These are phyloP conservation scores for Geotrichum phurueaensis DNA, from an alignment of 1,139 yeast genomes.

Conservation along the genomic window DNA sequence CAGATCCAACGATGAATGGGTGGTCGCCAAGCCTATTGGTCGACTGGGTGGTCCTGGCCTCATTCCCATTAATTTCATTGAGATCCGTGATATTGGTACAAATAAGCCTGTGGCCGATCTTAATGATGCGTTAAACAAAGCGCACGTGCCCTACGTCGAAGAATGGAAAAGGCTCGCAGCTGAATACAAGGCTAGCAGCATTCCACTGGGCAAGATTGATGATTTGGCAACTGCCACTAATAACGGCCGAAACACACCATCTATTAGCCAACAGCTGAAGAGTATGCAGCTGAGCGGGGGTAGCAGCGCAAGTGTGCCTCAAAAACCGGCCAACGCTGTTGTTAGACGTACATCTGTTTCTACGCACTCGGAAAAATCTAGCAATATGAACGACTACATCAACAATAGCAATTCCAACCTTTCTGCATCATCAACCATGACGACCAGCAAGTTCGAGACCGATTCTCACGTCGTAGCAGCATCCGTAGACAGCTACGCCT, in stretches of 20 bases:
- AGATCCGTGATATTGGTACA: slow-evolving; percentile 69
- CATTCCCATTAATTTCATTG: slow-evolving; percentile 87
- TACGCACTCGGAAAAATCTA: not conserved
- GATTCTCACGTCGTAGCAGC: slow-evolving; percentile 43
- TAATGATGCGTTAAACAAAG: slow-evolving; percentile 51
- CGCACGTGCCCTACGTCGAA: slow-evolving; percentile 82
- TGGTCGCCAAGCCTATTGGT: slow-evolving; percentile 95
- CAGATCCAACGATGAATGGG: slow-evolving; percentile 95
- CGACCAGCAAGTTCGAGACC: slow-evolving; percentile 14
- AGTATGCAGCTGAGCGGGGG: slow-evolving; percentile 1
- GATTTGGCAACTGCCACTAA: not conserved
- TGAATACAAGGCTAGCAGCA: slow-evolving; percentile 85
- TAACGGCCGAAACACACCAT: not conserved
- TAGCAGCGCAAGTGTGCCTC: slow-evolving; percentile 1
- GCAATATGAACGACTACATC: not conserved
- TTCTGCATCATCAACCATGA: not conserved
- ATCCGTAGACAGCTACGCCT: slow-evolving; percentile 71
- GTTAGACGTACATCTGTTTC: not conserved
- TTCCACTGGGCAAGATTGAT: slow-evolving; percentile 44
- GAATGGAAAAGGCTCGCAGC: slow-evolving; percentile 94
- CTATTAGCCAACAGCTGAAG: slow-evolving; percentile 7
- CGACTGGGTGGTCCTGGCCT: slow-evolving; percentile 97
- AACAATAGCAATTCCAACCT: not conserved
- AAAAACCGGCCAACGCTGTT: not conserved
- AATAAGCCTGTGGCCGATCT: slow-evolving; percentile 47